Base-by-base conservation (phyloP, 1,139 yeast species). In the Debaryomyces psychrophilus region DNA sequence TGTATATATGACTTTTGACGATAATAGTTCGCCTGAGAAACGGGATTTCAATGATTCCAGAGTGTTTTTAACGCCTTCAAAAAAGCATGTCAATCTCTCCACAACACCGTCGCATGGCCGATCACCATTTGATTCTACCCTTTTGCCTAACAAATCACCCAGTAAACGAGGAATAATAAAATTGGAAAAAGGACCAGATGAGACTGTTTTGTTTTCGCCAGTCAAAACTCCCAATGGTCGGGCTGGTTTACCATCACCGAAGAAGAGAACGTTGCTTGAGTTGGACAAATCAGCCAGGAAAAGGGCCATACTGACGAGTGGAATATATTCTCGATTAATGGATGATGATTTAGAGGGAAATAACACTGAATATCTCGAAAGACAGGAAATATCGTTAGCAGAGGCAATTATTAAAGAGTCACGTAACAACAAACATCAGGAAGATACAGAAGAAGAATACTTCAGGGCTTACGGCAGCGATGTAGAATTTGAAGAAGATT, bases 241-340 rank as follows among this genome's bases (percentile, higher is more conserved):
- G 43, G 73, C 79, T 1, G 82, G 82, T 0, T 61, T 71, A 23
- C 63, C 52, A 8, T 77, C 82, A 3, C 83, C 83, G 0, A 49
- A 59, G 46, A 77, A 69, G 49, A 55, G 83, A 53, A 50, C 71
- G 1, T 51, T 59, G 44, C 57, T 57, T 0, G 82, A 77, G 20
- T 54, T 79, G 44, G 80, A 82, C 50, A 60, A 59, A 41, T 71
- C 82, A 5, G 87, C 87, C 0, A 62, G 79, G 20, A 75, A 74
- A 51, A 61, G 78, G 51, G 83, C 87, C 0, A 60, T 68, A 26
- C 55, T 61, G 35, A 60, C 66, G 2, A 58, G 59, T 18, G 45
- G 49, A 22, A 54, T 66, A 3, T 70, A 71, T 48, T 60, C 66
- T 4, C 61, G 60, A 34, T 58, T 65, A 34, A 60, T 71, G 65